Evolutionary conservation across 1,139 yeast species (phyloP), one percentile per base, ranked within the genome.

Genomic region (Taiozyma sp.): DNA sequence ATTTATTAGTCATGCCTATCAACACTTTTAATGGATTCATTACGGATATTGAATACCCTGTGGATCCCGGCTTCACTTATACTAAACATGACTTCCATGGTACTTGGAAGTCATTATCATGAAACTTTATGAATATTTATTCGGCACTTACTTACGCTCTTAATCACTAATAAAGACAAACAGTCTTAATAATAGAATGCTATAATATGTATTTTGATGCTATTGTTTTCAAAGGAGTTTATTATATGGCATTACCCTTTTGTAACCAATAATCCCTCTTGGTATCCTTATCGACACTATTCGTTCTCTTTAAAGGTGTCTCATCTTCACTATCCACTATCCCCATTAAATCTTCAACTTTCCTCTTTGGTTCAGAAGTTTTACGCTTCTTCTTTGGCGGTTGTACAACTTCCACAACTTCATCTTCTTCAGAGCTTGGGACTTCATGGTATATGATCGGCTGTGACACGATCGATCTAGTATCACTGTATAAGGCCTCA

Each of bases 21-120:
- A 83, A 90, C 3, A 75, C 84, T 29, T 86, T 87, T 60, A 81
- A 87, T 56, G 93, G 93, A 0, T 87, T 80, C 55, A 86, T 83
- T 14, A 80, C 80, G 8, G 90, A 83, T 55, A 81, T 84, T 87
- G 90, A 87, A 4, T 74, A 89, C 7, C 69, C 74, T 45, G 67
- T 70, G 4, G 59, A 64, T 12, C 79, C 84, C 60, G 71, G 72
- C 7, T 65, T 81, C 71, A 90, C 90, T 1, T 82, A 81, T 59
- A 88, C 81, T 3, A 75, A 80, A 54, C 95, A 87, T 64, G 74
- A 76, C 72, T 87, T 87, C 63, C 78, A 76, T 67, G 93, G 93
- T 1, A 70, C 80, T 47, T 87, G 95, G 93, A 87, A 87, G 62
- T 29, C 44, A 14, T 23, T 56, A 43, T 46, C 27, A 40, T 39